Conservation (phyloP, 228 moss, liverwort and hornwort species). For the Sphagnum magellanicum region DNA sequence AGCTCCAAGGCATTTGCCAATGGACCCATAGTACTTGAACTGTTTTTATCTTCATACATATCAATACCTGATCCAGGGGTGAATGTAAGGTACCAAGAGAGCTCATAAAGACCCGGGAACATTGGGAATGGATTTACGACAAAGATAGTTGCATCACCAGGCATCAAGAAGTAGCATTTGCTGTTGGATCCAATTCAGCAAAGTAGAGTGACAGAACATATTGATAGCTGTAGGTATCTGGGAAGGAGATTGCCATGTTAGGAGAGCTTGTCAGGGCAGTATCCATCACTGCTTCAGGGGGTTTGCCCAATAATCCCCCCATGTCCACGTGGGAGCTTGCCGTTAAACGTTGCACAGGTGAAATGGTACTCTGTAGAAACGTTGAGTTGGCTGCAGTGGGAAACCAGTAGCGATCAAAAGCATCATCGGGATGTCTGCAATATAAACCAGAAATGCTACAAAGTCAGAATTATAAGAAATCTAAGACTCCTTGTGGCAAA, state of each 20-base stretch:
- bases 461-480: too few relatives aligned
- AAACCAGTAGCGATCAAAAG: slow-evolving; percentile 30
- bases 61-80: slow-evolving; percentile 7
- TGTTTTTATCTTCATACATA: slow-evolving; percentile 10
- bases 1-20: slow-evolving; percentile 17
- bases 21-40: slow-evolving; percentile 9
- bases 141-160: rapidly evolving
- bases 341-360: slow-evolving; percentile 1
- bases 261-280: slow-evolving; percentile 19
- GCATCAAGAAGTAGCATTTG: not conserved
- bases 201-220: slow-evolving; percentile 1
- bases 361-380: slow-evolving; percentile 3
- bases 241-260: slow-evolving; percentile 10
- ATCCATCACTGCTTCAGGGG: slow-evolving; percentile 21
- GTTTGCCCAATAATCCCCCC: rapidly evolving
- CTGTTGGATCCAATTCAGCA: slow-evolving; percentile 22
- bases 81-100: not conserved
- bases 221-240: not conserved
- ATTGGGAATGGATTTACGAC: not conserved
- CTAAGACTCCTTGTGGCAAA: not conserved
- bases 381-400: slow-evolving; percentile 7
- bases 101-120: too few relatives aligned
- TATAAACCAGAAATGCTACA: not conserved
- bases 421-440: slow-evolving; percentile 30
- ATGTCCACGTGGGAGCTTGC: rapidly evolving